Base-by-base conservation (phyloP, 2,329 filamentous ascomycete genomes). In the Pezizomycotina sp. region DNA sequence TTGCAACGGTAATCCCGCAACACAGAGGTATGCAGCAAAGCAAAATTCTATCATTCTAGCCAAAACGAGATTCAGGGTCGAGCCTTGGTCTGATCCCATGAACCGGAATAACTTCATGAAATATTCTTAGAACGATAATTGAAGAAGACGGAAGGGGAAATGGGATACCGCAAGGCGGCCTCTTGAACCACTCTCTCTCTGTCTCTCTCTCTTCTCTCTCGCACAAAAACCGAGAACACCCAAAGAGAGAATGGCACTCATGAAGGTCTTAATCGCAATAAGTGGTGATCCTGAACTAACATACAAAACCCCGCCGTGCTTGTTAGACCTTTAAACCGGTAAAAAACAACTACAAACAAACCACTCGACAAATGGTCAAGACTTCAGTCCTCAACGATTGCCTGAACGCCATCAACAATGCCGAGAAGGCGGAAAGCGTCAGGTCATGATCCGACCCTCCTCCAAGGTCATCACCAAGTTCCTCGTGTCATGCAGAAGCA, bases 401-500 rank as follows among this genome's bases (percentile, higher is more conserved):
- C 62, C 79, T 93, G 59, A 92, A 92, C 65, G 71, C 75, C 71
- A 95, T 98, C 78, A 98, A 98, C 83, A 98, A 98, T 66, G 89
- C 89, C 72, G 91, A 98, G 76, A 95, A 98, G 79, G 71, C 56
- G 89, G 89, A 69, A 95, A 95, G 79, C 84, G 89, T 61, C 89
- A 98, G 71, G 89, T 95, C 61, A 60, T 98, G 63, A 93, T 98
- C 73, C 77, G 84, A 59, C 89, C 91, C 56, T 79, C 74, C 64
- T 95, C 89, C 65, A 98, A 98, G 80, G 89, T 98, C 71, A 98
- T 98, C 58, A 69, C 91, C 71, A 95, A 95, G 75, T 98, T 95
- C 77, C 72, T 98, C 61, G 72, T 61, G 86, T 95, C 64, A 98
- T 98, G 89, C 89, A 98, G 71, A 82, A 80, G 66, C 89, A 98